Conservation (phyloP, 2,329 filamentous ascomycete species). For the Fusarium azukiicola region DNA sequence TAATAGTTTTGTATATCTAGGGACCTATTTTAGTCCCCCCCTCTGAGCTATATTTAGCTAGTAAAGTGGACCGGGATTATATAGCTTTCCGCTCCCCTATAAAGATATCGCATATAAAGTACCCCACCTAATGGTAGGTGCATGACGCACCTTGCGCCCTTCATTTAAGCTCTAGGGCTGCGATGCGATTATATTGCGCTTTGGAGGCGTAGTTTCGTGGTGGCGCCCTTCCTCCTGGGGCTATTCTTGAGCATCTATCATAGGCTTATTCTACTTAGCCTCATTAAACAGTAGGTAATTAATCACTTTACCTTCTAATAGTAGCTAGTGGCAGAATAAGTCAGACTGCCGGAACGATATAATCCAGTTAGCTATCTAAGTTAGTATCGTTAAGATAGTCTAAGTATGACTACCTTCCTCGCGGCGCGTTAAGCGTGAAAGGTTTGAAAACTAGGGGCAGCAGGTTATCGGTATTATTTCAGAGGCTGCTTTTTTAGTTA, state of each 20-base stretch:
- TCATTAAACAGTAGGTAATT: neutral
- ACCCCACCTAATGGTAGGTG: neutral
- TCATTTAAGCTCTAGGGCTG: neutral
- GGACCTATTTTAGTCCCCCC: slow-evolving; percentile 16
- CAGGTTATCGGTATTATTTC: neutral
- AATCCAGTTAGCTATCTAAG: neutral
- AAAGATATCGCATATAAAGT: neutral
- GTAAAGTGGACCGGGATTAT: neutral
- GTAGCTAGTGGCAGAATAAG: neutral
- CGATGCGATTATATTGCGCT: neutral
- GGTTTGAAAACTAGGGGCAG: neutral
- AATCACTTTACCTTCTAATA: neutral
- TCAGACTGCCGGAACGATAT: neutral
- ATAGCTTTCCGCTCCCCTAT: neutral
- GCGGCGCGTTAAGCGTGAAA: neutral
- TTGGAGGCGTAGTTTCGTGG: neutral
- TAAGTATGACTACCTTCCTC: neutral
- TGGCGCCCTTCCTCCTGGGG: neutral
- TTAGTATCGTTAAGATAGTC: neutral
- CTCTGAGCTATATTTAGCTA: neutral
- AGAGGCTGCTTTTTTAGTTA: neutral
- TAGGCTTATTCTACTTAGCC: neutral
- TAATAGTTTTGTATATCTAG: slow-evolving; percentile 21
- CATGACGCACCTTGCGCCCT: neutral
- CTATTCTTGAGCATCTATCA: neutral